phyloP scores from a whole-genome alignment of 768 basidiomycete genomes.

The Leccinum ochraceum region DNA sequence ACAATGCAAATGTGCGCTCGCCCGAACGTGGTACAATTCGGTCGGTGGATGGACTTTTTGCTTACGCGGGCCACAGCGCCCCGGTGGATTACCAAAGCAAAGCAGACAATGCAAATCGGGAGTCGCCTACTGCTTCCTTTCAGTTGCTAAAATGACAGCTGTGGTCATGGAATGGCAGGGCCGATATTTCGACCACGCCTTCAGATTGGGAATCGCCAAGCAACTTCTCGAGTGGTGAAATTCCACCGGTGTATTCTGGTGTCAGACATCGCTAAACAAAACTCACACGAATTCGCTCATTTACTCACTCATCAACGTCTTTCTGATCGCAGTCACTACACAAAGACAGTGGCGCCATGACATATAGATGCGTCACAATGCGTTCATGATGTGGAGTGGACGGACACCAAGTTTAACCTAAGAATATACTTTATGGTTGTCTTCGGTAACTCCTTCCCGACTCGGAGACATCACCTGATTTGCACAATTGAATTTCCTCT shows the following conservation, averaged over 20 bases:
- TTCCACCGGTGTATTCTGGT: neutral
- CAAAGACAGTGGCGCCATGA: constrained; percentile 1
- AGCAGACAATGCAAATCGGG: constrained; percentile 16
- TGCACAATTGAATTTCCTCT: constrained; percentile 31
- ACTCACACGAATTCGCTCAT: constrained; percentile 7
- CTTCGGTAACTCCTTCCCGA: constrained; percentile 33
- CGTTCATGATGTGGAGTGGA: neutral
- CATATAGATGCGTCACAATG: neutral
- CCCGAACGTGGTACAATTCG: constrained; percentile 12
- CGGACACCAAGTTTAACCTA: constrained; percentile 6
- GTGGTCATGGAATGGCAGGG: constrained; percentile 3
- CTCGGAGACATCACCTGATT: constrained; percentile 1
- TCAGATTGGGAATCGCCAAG: neutral
- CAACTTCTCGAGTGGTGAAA: neutral
- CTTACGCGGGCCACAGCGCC: constrained; percentile 11
- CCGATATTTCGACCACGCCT: neutral
- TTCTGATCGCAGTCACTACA: constrained; percentile 1
- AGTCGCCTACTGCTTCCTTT: neutral
- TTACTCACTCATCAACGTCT: neutral
- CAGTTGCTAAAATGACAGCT: constrained; percentile 6
- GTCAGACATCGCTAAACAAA: constrained; percentile 2
- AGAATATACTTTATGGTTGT: constrained; percentile 37
- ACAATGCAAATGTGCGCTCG: constrained; percentile 25
- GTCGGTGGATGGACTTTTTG: constrained; percentile 10
- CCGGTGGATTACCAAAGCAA: constrained; percentile 2